Evolutionary conservation across 2,329 filamentous ascomycete species (phyloP).

Genomic region (Aphanocladium album): DNA sequence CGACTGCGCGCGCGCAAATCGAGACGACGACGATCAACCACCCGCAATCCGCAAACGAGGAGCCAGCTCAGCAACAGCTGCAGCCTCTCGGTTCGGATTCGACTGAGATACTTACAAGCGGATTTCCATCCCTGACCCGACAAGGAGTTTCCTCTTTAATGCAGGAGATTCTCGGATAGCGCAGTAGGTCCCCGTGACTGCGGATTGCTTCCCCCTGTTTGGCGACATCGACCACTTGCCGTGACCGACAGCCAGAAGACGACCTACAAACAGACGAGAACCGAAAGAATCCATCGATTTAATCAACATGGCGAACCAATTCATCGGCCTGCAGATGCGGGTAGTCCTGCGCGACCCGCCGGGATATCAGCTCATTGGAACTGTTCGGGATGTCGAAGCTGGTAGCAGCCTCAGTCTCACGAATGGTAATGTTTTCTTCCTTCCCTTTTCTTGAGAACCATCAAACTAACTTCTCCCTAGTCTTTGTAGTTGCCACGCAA

Average conservation of each 20-base stretch:
- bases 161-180: background rate
- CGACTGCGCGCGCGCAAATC: background rate
- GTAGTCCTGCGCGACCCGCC: constrained; percentile 65
- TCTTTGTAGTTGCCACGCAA: constrained; percentile 38
- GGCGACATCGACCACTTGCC: background rate
- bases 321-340: constrained; percentile 71
- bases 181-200: constrained; percentile 1
- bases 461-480: constrained; percentile 20
- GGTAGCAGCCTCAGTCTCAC: constrained; percentile 64
- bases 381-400: constrained; percentile 62
- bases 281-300: background rate
- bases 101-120: background rate
- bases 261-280: background rate
- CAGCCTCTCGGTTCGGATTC: background rate
- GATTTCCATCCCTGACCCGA: background rate
- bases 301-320: constrained; percentile 51
- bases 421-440: constrained; percentile 52
- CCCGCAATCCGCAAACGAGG: background rate
- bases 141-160: constrained; percentile 1
- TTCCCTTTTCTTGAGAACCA: background rate
- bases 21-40: background rate
- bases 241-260: background rate
- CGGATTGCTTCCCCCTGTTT: background rate
- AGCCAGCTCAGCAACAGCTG: background rate
- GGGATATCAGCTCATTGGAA: constrained; percentile 61